These are phyloP conservation scores for Podospora pseudopauciseta DNA, from an alignment of 495 filamentous ascomycete genomes.

Conservation along the genomic window DNA sequence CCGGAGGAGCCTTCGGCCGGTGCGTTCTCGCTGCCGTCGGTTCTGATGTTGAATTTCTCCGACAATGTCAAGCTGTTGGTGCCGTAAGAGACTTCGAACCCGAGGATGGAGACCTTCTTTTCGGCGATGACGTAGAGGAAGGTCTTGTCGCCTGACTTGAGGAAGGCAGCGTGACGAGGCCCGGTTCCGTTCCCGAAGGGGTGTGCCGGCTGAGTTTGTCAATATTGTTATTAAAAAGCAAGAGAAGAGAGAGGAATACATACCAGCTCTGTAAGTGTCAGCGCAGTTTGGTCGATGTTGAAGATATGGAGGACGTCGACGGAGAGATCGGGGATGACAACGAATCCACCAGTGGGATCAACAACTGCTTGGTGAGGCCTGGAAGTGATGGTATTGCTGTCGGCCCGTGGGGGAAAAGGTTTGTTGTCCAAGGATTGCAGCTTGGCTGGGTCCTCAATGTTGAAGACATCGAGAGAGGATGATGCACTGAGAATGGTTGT, in stretches of 20 bases:
- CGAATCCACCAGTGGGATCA: slow-evolving; percentile 63
- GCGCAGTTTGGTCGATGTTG: slow-evolving; percentile 44
- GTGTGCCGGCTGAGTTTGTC: neutral
- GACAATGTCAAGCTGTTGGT: slow-evolving; percentile 43
- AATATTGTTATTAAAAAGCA: neutral
- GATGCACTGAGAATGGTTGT: slow-evolving; percentile 23
- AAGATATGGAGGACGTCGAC: slow-evolving; percentile 67
- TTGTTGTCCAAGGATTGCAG: slow-evolving; percentile 46
- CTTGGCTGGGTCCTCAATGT: slow-evolving; percentile 26
- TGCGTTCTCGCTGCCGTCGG: slow-evolving; percentile 40
- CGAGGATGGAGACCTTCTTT: slow-evolving; percentile 54
- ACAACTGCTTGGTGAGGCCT: slow-evolving; percentile 68
- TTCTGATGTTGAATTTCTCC: slow-evolving; percentile 40
- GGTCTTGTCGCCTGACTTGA: slow-evolving; percentile 41
- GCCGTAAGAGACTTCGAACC: slow-evolving; percentile 57
- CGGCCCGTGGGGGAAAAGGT: slow-evolving; percentile 48
- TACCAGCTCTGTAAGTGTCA: slow-evolving; percentile 31
- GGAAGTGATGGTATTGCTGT: slow-evolving; percentile 53
- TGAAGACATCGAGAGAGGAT: slow-evolving; percentile 23
- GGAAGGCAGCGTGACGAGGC: slow-evolving; percentile 66
- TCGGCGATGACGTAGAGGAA: slow-evolving; percentile 64
- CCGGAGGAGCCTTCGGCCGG: slow-evolving; percentile 43
- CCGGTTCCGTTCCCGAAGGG: slow-evolving; percentile 49
- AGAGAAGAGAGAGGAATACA: slow-evolving; percentile 26
- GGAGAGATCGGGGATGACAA: slow-evolving; percentile 68